A percentile compares a stretch with the other conserved stretches of the same genome.
Conservation (phyloP, 1,284 basidiomycete species). For the Cryptococcus sp. region DNA sequence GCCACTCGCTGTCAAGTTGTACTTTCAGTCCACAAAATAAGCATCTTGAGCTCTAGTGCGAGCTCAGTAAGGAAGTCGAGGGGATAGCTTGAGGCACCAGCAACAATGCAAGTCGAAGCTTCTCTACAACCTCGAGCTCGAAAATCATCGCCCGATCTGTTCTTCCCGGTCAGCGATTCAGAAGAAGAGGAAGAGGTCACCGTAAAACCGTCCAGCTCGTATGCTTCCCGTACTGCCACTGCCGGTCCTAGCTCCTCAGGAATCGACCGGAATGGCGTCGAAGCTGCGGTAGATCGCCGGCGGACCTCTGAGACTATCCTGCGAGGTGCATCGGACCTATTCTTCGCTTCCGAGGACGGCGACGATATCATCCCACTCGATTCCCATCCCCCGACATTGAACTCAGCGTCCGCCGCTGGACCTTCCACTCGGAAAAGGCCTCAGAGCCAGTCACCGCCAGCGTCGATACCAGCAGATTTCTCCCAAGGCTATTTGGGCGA, state of each 20-base stretch:
- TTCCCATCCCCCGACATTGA: constrained; percentile 11
- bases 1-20: no score
- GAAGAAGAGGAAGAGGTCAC: constrained; percentile 32
- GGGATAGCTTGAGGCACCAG: no score
- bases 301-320: neutral
- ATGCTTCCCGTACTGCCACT: constrained; percentile 3
- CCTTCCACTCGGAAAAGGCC: constrained; percentile 24
- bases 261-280: constrained; percentile 3
- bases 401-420: constrained; percentile 9
- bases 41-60: no score
- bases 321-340: neutral
- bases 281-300: neutral
- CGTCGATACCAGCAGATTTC: constrained; percentile 31
- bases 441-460: constrained; percentile 22
- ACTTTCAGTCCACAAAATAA: no score
- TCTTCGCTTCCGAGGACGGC: constrained; percentile 18
- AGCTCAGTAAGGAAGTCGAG: no score
- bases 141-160: constrained; percentile 37
- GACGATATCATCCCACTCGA: constrained; percentile 22
- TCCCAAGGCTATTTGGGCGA: constrained; percentile 50
- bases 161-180: constrained; percentile 41
- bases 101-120: constrained; percentile 4
- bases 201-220: neutral
- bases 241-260: constrained; percentile 5
- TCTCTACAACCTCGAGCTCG: constrained; percentile 1